Conservation (phyloP, 768 basidiomycete genomes). For the Gloeostereum incarnatum region DNA sequence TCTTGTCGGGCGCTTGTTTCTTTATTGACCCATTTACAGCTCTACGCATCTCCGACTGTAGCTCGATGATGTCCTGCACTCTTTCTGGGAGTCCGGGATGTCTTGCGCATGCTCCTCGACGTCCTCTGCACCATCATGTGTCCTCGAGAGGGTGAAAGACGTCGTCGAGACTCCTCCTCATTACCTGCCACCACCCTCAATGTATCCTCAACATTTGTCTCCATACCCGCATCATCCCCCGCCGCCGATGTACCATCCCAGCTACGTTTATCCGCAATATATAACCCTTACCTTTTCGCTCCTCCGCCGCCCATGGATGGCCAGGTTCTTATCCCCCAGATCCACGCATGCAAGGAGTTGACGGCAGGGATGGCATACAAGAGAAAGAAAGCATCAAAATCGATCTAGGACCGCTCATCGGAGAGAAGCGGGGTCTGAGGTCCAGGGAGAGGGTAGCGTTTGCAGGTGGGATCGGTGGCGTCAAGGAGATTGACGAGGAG, state of each 20-base stretch:
- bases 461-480: constrained; percentile 55
- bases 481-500: too few relatives aligned
- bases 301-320: neutral
- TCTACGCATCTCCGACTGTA: constrained; percentile 46
- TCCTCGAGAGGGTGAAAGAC: constrained; percentile 4
- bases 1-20: constrained; percentile 2
- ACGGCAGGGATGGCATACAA: neutral
- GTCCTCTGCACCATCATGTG: constrained; percentile 8
- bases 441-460: constrained; percentile 47
- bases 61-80: constrained; percentile 61
- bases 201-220: neutral
- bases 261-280: neutral
- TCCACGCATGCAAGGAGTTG: neutral
- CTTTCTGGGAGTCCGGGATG: constrained; percentile 61
- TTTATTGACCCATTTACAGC: constrained; percentile 6
- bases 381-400: constrained; percentile 8
- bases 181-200: neutral
- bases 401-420: constrained; percentile 60
- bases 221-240: neutral
- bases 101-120: constrained; percentile 67
- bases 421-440: constrained; percentile 48
- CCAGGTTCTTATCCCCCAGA: neutral
- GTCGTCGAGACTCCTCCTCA: neutral
- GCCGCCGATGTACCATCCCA: neutral
- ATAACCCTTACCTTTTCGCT: neutral